Base-by-base conservation (phyloP, 1,284 basidiomycete species). In the Apiotrichum sp. region DNA sequence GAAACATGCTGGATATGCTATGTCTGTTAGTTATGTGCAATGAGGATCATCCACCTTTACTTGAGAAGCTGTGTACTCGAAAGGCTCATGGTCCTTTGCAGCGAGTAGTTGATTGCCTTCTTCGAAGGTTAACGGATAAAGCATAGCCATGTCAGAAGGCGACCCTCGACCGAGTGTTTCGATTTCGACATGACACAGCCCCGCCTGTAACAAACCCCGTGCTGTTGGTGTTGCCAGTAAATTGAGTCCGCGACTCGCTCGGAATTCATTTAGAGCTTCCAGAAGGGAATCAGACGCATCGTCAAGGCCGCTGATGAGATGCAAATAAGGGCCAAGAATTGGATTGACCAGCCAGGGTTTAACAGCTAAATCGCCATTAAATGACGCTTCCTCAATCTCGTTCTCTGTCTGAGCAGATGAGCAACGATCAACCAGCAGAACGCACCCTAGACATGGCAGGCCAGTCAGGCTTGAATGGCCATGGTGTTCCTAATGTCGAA, bases 391-490 rank as follows among this genome's bases (percentile, higher is more conserved):
- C 8, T 68, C 75, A 5, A 14, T 72, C 64, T 38, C 64, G 63
- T 5, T 41, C 35, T 16, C 69, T 70, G 40, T 70, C 68, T 22
- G 39, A 29, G n/a, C 16, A 16, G 14, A 2, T 10, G 29, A 16
- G 3, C 35, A 36, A 36, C 35, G 35, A 36, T 6, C 7, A 6
- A 36, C 35, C 11, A 36, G 33, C 50, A 51, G 53, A 43, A 29
- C 51, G 52, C 6, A 43, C 36, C 13, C 8, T n/a, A 29, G 41
- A 44, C 13, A 49, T 42, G 14, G 78, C 77, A 3, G 75, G 76
- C 88, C 89, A 92, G 63, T 89, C 85, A 0, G 87, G 80, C 47
- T 74, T 77, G 85, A 87, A 95, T 0, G 89, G 87, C 67, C 82
- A 84, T 47, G 78, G 71, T 1, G 82, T 85, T 3, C 83, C 85